Percentiles rank a stretch among this genome's conserved stretches.
Evolutionary conservation across 2,329 filamentous ascomycete species (phyloP).

Genomic region (Xylariaceae sp.): DNA sequence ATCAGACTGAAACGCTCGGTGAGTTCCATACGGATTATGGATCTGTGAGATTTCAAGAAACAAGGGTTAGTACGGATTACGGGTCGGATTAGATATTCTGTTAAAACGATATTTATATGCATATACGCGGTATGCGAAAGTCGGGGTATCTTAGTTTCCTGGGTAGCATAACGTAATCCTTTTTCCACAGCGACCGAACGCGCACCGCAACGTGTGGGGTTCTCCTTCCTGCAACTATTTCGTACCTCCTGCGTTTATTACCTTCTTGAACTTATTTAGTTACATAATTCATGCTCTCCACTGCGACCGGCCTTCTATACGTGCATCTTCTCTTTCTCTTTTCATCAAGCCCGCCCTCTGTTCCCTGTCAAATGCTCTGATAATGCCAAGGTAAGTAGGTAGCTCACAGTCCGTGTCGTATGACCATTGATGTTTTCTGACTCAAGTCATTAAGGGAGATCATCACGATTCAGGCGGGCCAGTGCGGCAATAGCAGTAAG

Average conservation of each 20-base stretch:
- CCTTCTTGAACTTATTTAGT: neutral
- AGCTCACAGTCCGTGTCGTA: neutral
- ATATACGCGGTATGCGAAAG: neutral
- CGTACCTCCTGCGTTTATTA: no score
- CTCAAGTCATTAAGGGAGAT: conserved; percentile 66
- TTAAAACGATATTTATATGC: neutral
- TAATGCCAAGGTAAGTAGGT: conserved; percentile 20
- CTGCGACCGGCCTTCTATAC: neutral
- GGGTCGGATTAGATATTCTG: no score
- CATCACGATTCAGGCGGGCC: conserved; percentile 97
- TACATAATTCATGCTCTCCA: neutral
- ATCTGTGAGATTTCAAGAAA: no score
- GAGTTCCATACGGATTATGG: no score
- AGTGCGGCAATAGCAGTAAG: conserved; percentile 98
- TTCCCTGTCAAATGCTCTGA: conserved; percentile 13
- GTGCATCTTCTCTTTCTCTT: neutral
- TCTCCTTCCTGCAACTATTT: no score
- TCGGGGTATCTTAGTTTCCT: neutral
- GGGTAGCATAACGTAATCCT: neutral
- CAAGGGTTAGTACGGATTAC: no score
- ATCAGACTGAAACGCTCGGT: neutral
- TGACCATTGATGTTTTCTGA: conserved; percentile 1
- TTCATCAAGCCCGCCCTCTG: neutral
- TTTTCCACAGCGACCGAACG: neutral
- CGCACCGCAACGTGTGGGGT: neutral